Conservation (phyloP, 2,329 filamentous ascomycete genomes). For the Fusarium sp. region DNA sequence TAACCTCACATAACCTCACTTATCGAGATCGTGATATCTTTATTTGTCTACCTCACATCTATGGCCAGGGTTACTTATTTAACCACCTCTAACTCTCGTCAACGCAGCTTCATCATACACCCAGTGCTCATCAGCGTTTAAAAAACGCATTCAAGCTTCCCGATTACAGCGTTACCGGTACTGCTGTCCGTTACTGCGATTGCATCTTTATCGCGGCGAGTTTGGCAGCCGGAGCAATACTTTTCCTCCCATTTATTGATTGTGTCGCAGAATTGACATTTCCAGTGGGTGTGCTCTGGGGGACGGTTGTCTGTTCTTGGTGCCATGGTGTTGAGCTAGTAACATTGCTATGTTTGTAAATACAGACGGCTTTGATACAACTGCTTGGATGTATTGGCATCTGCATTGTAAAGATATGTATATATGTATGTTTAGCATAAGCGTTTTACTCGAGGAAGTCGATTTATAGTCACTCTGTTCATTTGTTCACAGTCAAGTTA, state of each 20-base stretch:
- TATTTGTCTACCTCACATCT: no score
- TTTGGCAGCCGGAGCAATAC: not conserved
- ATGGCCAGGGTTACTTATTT: not conserved
- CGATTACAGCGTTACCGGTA: not conserved
- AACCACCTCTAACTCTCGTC: not conserved
- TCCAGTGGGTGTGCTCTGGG: not conserved
- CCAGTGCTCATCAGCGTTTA: not conserved
- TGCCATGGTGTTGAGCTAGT: not conserved
- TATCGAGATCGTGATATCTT: no score
- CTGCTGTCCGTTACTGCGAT: not conserved
- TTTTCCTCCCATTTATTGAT: not conserved
- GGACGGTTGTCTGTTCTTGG: not conserved
- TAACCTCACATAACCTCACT: not conserved
- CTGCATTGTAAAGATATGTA: no score
- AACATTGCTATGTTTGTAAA: fast-evolving
- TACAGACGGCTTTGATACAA: no score
- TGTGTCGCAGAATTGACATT: not conserved
- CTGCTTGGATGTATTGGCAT: no score
- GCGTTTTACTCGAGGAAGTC: no score
- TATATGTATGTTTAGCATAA: no score
- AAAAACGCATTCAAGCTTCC: not conserved
- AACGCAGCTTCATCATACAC: not conserved
- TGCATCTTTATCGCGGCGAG: fast-evolving
- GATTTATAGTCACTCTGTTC: no score
- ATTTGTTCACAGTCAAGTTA: not conserved